A percentile compares a stretch with the other conserved stretches of the same genome.
phyloP scores from a whole-genome alignment of 345 rosid species.

The Crucihimalaya himalaica region DNA sequence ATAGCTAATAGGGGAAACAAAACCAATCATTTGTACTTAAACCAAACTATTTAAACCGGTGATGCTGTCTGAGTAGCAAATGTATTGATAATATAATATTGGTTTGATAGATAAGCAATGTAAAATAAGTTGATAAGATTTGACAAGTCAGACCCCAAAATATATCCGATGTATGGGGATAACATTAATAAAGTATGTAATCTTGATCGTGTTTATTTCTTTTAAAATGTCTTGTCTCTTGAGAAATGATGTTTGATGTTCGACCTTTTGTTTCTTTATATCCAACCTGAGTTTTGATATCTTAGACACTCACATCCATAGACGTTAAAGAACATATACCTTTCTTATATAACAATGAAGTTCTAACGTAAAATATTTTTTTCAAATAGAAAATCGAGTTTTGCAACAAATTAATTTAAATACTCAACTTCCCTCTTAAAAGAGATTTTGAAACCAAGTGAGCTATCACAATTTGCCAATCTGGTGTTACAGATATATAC shows the following conservation, averaged over 20 bases:
- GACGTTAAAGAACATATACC: not conserved
- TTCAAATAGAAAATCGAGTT: too few relatives aligned
- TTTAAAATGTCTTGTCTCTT: not conserved
- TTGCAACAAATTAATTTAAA: too few relatives aligned
- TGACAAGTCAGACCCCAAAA: not conserved
- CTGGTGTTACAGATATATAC: not conserved
- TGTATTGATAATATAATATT: slow-evolving; percentile 1
- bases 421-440: too few relatives aligned
- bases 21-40: slow-evolving; percentile 1
- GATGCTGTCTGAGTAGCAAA: not conserved
- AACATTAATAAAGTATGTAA: not conserved
- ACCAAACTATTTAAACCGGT: slow-evolving; percentile 2
- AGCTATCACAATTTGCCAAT: too few relatives aligned
- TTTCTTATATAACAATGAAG: too few relatives aligned
- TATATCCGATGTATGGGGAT: slow-evolving; percentile 5
- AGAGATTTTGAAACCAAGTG: too few relatives aligned
- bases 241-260: not conserved
- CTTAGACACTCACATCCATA: not conserved
- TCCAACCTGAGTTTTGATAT: slow-evolving; percentile 1
- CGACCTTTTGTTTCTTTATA: slow-evolving; percentile 9
- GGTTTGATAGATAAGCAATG: slow-evolving; percentile 20
- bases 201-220: not conserved
- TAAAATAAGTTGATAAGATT: slow-evolving; percentile 23
- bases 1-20: not conserved
- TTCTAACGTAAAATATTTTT: too few relatives aligned